Base-by-base conservation (phyloP, 352 stramenopile genomes). In the Globisporangium cederbergense region DNA sequence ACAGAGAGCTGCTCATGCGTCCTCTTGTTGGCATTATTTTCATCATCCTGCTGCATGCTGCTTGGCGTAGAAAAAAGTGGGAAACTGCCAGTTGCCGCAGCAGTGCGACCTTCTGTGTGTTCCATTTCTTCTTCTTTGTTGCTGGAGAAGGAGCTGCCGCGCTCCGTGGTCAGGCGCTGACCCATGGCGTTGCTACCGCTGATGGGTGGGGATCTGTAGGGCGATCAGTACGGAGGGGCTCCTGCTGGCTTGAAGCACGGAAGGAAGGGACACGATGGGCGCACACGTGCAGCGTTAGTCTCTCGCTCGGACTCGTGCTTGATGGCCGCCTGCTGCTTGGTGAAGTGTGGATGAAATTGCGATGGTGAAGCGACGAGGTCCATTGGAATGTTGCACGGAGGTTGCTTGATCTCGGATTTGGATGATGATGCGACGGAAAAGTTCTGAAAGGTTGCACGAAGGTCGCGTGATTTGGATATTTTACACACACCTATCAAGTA, bases 161-260 rank as follows among this genome's bases (percentile, higher is more conserved):
- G 69, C 42, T 65, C 36, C 1, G 65, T 72, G 58, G 67, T 79
- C 0, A 70, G 59, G 50, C 64, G 67, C 56, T 80, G 75, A 22
- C 75, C 75, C 75, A 83, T 83, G 36, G 11, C 34, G 18, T 11
- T 36, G 32, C 32, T 36, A 5, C 55, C 7, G 7, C 55, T 18
- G 7, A 16, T 13, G 38, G 36, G 36, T 42, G 36, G 9, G 36
- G 7, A 14, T n/a, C 5, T 60, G 32, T 18, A 16, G n/a, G 22
- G 49, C 4, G 6, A 20, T n/a, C 22, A 38, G 28, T 18, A 28
- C 16, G 14, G 42, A 43, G 2, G 3, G 30, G 9, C 25, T 7
- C 34, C 22, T 20, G 11, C 1, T 59, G 20, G 10, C 9, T 32
- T 7, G 10, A 43, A 4, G 25, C 28, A 22, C 22, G 45, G 32